Percentiles rank a stretch among this genome's conserved stretches.
These are phyloP conservation scores for Calonectria crousiana DNA, from an alignment of 2,329 filamentous ascomycete species.

Conservation along the genomic window DNA sequence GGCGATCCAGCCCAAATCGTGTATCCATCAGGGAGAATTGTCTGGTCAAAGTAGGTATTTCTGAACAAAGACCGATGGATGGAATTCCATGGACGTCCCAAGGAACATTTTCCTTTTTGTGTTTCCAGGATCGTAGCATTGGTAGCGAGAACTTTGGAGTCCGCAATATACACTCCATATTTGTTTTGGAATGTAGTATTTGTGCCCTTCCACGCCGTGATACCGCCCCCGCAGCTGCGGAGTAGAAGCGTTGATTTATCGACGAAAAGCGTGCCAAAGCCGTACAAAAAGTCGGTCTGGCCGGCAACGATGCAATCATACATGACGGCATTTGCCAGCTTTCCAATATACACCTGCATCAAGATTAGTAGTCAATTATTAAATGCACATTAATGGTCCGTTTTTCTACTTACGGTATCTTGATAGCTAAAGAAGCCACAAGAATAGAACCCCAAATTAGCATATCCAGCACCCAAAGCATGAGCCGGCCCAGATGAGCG, in stretches of 20 bases:
- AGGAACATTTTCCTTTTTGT: conserved; percentile 59
- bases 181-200: conserved; percentile 75
- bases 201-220: conserved; percentile 74
- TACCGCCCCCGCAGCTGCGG: conserved; percentile 72
- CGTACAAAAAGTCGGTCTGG: conserved; percentile 76
- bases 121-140: conserved; percentile 57
- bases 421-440: conserved; percentile 76
- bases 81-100: conserved; percentile 72
- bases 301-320: conserved; percentile 70
- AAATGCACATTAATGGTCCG: background rate
- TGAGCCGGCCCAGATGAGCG: conserved; percentile 66
- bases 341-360: conserved; percentile 69
- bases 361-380: background rate
- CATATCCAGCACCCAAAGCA: conserved; percentile 70
- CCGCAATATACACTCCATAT: conserved; percentile 73
- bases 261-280: conserved; percentile 74
- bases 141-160: conserved; percentile 64
- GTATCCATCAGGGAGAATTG: conserved; percentile 65
- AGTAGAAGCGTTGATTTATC: conserved; percentile 64
- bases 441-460: conserved; percentile 76
- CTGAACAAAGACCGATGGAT: conserved; percentile 68
- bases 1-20: conserved; percentile 37
- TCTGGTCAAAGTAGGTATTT: conserved; percentile 64
- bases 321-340: conserved; percentile 75
- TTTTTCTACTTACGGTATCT: conserved; percentile 64